These are phyloP conservation scores for Rhododendron simsii DNA, from an alignment of 148 eudicot species.

Conservation along the genomic window DNA sequence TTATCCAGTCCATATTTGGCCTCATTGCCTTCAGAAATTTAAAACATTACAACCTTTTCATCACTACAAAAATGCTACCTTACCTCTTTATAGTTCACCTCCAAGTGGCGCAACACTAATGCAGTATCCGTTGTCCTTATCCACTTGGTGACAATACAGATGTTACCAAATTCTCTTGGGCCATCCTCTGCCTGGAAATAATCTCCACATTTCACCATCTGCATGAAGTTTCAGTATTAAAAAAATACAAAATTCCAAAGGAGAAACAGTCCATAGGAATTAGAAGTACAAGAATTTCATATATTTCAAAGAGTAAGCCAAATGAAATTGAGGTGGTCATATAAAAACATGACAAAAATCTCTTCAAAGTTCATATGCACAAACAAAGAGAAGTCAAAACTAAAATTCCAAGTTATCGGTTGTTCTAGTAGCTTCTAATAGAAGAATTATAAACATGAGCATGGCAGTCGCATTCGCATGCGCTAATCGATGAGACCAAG, in stretches of 20 bases:
- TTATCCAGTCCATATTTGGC: conserved; percentile 53
- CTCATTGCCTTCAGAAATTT: conserved; percentile 36
- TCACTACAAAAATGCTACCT: conserved; percentile 3
- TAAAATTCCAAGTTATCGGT: not conserved
- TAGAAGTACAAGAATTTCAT: conserved; percentile 1
- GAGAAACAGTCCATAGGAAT: not conserved
- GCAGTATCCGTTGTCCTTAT: conserved; percentile 54
- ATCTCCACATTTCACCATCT: conserved; percentile 87
- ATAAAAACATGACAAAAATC: not conserved
- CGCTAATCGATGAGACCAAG: not conserved
- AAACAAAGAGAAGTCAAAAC: not conserved
- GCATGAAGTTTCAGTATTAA: conserved; percentile 15
- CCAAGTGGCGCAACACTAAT: conserved; percentile 64
- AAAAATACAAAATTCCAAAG: not conserved
- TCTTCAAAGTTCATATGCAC: not conserved
- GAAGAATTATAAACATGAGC: conserved; percentile 1
- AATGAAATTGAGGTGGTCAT: not conserved
- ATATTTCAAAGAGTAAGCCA: not conserved
- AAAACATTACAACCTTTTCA: not conserved
- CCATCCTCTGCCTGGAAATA: conserved; percentile 94
- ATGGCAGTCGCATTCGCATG: not conserved
- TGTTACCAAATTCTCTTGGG: conserved; percentile 81
- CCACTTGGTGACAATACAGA: conserved; percentile 57
- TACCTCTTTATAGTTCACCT: conserved; percentile 81
- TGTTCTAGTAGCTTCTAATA: not conserved